Evolutionary conservation across 2,329 filamentous ascomycete species (phyloP).

Genomic region (Thermomyces lanuginosus): DNA sequence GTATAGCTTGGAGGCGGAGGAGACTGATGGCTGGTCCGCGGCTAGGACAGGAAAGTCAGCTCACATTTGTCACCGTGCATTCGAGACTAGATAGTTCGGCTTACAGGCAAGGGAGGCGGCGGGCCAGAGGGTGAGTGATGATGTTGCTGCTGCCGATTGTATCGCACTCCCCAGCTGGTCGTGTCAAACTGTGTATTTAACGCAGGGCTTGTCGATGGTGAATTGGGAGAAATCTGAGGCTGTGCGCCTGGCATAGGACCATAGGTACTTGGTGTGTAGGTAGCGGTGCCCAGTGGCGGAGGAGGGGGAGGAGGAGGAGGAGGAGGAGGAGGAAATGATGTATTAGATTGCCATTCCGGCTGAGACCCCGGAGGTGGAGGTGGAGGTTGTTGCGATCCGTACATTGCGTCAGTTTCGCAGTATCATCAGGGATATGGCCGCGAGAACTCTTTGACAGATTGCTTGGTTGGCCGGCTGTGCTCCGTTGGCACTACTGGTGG

Average conservation of each 20-base stretch:
- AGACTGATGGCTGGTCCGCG: slow-evolving; percentile 2
- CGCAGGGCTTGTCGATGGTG: slow-evolving; percentile 9
- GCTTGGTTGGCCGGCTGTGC: too few relatives aligned
- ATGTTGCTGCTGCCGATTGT: slow-evolving; percentile 19
- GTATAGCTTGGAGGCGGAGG: slow-evolving; percentile 2
- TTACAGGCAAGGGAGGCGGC: slow-evolving; percentile 23
- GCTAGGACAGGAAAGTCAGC: slow-evolving; percentile 3
- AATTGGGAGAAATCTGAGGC: slow-evolving; percentile 8
- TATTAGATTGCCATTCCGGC: slow-evolving; percentile 21
- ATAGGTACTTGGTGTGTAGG: slow-evolving; percentile 21
- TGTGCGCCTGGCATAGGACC: slow-evolving; percentile 17
- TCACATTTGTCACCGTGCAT: neutral
- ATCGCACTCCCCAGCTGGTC: slow-evolving; percentile 28
- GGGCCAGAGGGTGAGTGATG: too few relatives aligned
- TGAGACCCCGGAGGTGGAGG: slow-evolving; percentile 12
- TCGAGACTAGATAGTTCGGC: slow-evolving; percentile 1
- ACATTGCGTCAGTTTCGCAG: slow-evolving; percentile 14
- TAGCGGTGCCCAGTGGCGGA: slow-evolving; percentile 6
- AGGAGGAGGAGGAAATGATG: slow-evolving; percentile 6
- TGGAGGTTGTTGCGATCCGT: slow-evolving; percentile 16
- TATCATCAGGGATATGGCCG: too few relatives aligned
- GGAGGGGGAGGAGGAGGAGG: slow-evolving; percentile 9
- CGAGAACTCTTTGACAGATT: too few relatives aligned
- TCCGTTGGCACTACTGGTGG: too few relatives aligned
- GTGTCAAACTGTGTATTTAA: slow-evolving; percentile 14